Evolutionary conservation across 1,284 basidiomycete genomes (phyloP).

Genomic region (Trichosporon inkin): DNA sequence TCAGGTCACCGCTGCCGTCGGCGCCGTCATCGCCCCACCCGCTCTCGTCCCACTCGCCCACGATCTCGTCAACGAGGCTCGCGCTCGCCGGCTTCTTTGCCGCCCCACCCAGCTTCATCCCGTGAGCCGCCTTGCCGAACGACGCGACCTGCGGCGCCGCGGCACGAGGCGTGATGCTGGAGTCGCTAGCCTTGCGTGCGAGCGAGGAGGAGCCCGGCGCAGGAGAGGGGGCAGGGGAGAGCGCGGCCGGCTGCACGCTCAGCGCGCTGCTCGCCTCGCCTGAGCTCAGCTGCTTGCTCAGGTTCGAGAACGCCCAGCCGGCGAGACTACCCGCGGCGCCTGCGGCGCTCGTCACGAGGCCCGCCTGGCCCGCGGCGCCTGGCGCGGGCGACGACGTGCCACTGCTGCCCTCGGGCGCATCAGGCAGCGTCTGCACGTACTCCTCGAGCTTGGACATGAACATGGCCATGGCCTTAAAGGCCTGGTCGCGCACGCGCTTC

Average conservation of each 20-base stretch:
- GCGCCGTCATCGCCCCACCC: constrained; percentile 43
- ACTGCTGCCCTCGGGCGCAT: constrained; percentile 53
- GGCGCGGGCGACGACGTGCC: neutral
- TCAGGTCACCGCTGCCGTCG: constrained; percentile 62
- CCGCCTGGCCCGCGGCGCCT: constrained; percentile 50
- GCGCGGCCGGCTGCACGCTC: constrained; percentile 34
- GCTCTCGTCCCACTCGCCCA: constrained; percentile 53
- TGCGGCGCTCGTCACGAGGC: constrained; percentile 74
- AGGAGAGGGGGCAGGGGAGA: constrained; percentile 9
- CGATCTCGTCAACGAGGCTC: constrained; percentile 58
- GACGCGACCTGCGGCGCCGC: constrained; percentile 10
- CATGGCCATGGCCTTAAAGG: constrained; percentile 82
- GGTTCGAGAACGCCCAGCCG: constrained; percentile 86
- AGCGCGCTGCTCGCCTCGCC: constrained; percentile 69
- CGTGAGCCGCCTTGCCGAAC: constrained; percentile 29
- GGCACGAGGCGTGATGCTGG: neutral
- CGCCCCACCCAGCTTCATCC: constrained; percentile 65
- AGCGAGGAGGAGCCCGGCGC: neutral
- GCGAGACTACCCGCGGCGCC: constrained; percentile 85
- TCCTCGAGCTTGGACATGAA: constrained; percentile 79
- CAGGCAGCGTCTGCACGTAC: constrained; percentile 74
- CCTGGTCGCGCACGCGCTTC: constrained; percentile 90
- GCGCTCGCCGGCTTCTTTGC: constrained; percentile 32
- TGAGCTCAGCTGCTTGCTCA: constrained; percentile 72
- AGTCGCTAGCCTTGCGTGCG: neutral